Percentiles rank a stretch among this genome's conserved stretches.
phyloP scores from a whole-genome alignment of 495 filamentous ascomycete species.

The Schizothecium vesticola region DNA sequence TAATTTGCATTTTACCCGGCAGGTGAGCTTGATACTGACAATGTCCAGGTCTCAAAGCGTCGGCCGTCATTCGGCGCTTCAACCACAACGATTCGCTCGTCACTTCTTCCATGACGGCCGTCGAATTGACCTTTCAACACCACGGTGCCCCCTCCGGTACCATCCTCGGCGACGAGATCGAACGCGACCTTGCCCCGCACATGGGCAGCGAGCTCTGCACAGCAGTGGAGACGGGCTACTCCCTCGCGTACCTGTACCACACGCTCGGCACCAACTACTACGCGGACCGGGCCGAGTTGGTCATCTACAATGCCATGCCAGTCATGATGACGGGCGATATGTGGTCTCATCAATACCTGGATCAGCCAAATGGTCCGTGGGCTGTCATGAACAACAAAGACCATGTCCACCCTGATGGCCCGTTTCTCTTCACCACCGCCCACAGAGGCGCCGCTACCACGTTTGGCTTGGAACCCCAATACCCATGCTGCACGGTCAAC shows the following conservation, averaged over 20 bases:
- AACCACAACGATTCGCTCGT: constrained; percentile 22
- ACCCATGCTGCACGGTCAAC: constrained; percentile 60
- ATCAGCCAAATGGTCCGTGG: constrained; percentile 52
- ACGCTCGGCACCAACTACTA: constrained; percentile 44
- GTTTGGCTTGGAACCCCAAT: constrained; percentile 41
- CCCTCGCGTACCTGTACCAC: constrained; percentile 31
- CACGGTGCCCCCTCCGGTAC: constrained; percentile 29
- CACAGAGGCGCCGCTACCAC: constrained; percentile 21
- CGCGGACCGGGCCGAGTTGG: constrained; percentile 52
- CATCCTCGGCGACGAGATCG: constrained; percentile 27
- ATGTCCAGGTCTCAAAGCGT: constrained; percentile 17
- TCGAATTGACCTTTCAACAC: constrained; percentile 25
- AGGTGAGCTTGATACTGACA: neutral
- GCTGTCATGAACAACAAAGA: constrained; percentile 20
- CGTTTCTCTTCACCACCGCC: constrained; percentile 20
- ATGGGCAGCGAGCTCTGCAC: constrained; percentile 33
- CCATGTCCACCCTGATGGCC: constrained; percentile 11
- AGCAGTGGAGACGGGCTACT: constrained; percentile 31
- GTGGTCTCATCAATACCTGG: constrained; percentile 60
- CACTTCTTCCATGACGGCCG: constrained; percentile 22
- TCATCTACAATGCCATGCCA: constrained; percentile 57
- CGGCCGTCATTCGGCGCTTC: constrained; percentile 24
- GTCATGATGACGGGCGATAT: constrained; percentile 51
- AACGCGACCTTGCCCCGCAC: constrained; percentile 23
- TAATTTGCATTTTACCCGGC: constrained; percentile 4